Base-by-base conservation (phyloP, 257 asterid genomes). In the Nicotiana obtusifolia region DNA sequence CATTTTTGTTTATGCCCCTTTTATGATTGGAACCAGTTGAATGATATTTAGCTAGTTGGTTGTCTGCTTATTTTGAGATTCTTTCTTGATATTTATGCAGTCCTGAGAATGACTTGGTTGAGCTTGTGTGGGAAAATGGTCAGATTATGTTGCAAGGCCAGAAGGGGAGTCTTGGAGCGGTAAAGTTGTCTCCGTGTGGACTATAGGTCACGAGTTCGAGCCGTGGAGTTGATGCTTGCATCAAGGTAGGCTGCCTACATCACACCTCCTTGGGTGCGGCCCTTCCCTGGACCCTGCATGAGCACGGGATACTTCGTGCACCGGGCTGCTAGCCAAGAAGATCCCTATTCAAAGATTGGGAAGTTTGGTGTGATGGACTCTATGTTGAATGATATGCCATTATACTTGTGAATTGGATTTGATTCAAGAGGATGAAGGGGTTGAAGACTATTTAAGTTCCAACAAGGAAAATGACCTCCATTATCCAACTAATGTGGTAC, bases 71-170 rank as follows among this genome's bases (percentile, higher is more conserved):
- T 24, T 64, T 79, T 62, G 47, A 61, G 62, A 80, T 10, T 19
- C 26, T 24, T 62, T 64, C 59, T 62, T 57, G 80, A 4, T 64
- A 10, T 80, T 78, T 6, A 13, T 86, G 91, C 93, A 96, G 99
- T 82, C 76, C 82, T 54, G 93, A 85, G 37, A 79, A 82, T 82
- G 97, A 87, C 1, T 81, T 92, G 62, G 88, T 90, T 82, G 98
- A 96, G 89, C 89, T 96, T 13, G 91, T 93, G 10, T 94, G 97
- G 94, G 92, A 93, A 68, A 93, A 94, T 85, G 99, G 98, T 62
- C 97, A 90, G 88, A 75, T 94, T 82, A 71, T 84, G 88, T 86
- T 88, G 89, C 97, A 94, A 84, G 93, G 95, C n/a, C n/a, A n/a
- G n/a, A n/a, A n/a, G n/a, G n/a, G n/a, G 9, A 35, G 44, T 7